These are phyloP conservation scores for Rosellinia necatrix DNA, from an alignment of 2,329 filamentous ascomycete genomes.

Conservation along the genomic window DNA sequence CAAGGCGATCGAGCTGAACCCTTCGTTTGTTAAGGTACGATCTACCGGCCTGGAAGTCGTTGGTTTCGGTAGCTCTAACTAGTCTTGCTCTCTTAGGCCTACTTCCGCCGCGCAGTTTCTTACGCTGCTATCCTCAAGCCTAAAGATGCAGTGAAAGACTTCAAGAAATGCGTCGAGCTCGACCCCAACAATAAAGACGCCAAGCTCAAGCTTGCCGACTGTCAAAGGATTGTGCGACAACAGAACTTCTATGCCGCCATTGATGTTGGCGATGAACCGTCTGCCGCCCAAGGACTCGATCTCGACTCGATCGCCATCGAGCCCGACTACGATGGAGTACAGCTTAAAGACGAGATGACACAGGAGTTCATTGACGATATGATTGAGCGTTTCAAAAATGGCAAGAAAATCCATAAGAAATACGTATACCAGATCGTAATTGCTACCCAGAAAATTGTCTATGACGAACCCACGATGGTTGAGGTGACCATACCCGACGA, in stretches of 20 bases:
- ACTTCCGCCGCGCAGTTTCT: conserved; percentile 90
- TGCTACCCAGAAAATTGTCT: conserved; percentile 85
- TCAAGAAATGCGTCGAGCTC: conserved; percentile 86
- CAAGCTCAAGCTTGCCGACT: conserved; percentile 87
- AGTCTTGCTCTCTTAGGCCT: conserved; percentile 63
- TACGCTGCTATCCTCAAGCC: conserved; percentile 90
- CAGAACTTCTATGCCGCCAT: conserved; percentile 94
- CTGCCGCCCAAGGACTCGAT: conserved; percentile 87
- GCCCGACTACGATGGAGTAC: conserved; percentile 80
- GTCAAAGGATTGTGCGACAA: conserved; percentile 91
- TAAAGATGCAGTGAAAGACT: conserved; percentile 87
- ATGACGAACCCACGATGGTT: conserved; percentile 95
- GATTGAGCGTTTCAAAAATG: conserved; percentile 92
- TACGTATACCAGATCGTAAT: conserved; percentile 97
- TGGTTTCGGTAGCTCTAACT: conserved; percentile 12
- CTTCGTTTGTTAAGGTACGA: conserved; percentile 82
- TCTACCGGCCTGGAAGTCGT: not conserved
- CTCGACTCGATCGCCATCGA: conserved; percentile 85
- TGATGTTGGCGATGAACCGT: conserved; percentile 89
- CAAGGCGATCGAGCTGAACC: conserved; percentile 87
- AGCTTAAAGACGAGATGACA: conserved; percentile 82
- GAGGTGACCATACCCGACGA: conserved; percentile 82
- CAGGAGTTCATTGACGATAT: conserved; percentile 97
- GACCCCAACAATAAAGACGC: conserved; percentile 89
- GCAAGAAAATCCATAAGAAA: conserved; percentile 94